Base-by-base conservation (phyloP, 164 flowering plant species). In the Vitis riparia region DNA sequence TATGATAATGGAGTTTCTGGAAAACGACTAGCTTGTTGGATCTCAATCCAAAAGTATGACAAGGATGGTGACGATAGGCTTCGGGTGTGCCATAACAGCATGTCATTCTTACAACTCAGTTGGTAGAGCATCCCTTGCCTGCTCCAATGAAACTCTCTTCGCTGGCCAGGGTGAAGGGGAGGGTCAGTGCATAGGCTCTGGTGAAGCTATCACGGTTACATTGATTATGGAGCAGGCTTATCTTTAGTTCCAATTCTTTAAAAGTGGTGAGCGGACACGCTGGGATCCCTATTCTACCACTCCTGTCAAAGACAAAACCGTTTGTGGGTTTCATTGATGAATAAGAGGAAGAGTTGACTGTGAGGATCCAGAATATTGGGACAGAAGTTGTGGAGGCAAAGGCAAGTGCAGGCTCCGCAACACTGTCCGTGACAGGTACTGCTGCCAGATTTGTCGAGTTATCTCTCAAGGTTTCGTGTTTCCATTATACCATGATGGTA, bases 71-170 rank as follows among this genome's bases (percentile, higher is more conserved):
- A 95, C 81, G 86, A 95, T 81, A 79, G 99, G 81, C 90, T 93
- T 7, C 80, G 99, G 32, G 99, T 95, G 10, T 95, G 99, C 80
- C 88, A 90, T 74, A 19, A 90, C 99, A 5, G 98, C 98, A 4
- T 95, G 99, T 62, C 85, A 82, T 63, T 85, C 97, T 2, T 95
- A 93, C 75, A 95, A 93, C 80, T 74, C 76, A 69, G 99, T 94
- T 0, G 93, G 99, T 65, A 97, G 97, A 66, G 99, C 98, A 19
- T 85, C 90, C 16, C 94, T 95, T 1, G 99, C 93, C 74, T 95
- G 99, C 86, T 90, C 91, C 3, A 98, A 95, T 72, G 95, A 91
- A 74, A 95, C 97, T 23, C 92, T 95, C 51, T 93, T 95, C 80
- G 90, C 97, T 76, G 84, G 83, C 37, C 85, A 85, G 71, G 86